phyloP scores from a whole-genome alignment of 169 alveolate genomes.

The Eimeria acervulina region DNA sequence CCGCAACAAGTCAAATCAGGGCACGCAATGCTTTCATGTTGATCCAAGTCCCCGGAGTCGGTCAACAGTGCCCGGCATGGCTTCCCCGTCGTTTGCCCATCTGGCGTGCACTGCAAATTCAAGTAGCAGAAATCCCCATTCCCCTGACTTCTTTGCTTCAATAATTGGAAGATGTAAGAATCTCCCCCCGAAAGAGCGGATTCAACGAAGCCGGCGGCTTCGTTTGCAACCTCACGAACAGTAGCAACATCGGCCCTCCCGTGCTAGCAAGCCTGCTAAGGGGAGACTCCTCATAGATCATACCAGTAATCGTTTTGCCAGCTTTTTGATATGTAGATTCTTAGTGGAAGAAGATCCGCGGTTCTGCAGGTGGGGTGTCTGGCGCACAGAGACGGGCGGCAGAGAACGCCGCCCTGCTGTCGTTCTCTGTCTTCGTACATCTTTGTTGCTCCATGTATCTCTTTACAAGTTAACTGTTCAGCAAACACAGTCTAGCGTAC shows the following conservation, averaged over 20 bases:
- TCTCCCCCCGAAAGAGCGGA: background rate
- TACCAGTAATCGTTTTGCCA: background rate
- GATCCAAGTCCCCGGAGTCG: background rate
- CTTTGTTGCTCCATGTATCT: background rate
- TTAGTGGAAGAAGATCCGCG: background rate
- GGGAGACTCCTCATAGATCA: background rate
- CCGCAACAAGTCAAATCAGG: background rate
- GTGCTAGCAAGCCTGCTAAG: background rate
- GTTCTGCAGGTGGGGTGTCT: background rate
- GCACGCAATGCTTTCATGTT: background rate
- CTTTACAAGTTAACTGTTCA: background rate
- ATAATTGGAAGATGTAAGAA: background rate
- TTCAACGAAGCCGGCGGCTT: background rate
- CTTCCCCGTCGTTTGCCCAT: background rate
- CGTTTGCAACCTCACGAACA: background rate
- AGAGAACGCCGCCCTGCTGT: background rate
- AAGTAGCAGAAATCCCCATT: too few relatives aligned
- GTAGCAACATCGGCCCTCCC: background rate
- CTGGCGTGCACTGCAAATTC: background rate
- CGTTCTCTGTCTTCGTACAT: background rate
- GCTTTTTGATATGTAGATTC: background rate
- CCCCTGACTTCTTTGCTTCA: too few relatives aligned
- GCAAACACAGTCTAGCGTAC: background rate
- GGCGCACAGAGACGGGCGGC: background rate
- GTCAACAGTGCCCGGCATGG: background rate